Percentiles rank a stretch among this genome's conserved stretches.
phyloP scores from a whole-genome alignment of 495 filamentous ascomycete species.

The Aspergillus mulundensis region DNA sequence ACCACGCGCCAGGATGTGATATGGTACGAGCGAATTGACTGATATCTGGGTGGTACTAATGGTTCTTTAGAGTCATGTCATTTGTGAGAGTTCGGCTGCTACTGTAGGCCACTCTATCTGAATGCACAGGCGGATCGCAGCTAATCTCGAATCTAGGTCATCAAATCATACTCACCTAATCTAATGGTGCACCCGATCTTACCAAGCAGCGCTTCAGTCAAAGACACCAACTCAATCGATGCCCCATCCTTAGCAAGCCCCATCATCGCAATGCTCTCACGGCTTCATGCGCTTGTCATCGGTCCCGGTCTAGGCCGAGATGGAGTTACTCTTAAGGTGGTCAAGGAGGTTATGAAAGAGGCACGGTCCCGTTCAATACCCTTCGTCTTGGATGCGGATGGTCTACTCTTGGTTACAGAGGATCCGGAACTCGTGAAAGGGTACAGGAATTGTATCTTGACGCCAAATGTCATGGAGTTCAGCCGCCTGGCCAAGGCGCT shows the following conservation, averaged over 20 bases:
- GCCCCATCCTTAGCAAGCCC: constrained; percentile 58
- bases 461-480: constrained; percentile 94
- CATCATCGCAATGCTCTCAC: constrained; percentile 75
- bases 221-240: constrained; percentile 39
- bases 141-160: constrained; percentile 48
- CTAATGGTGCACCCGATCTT: constrained; percentile 97
- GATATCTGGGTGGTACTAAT: not conserved
- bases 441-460: constrained; percentile 81
- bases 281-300: constrained; percentile 89
- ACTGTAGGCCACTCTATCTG: constrained; percentile 31
- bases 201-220: constrained; percentile 58
- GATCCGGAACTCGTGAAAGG: constrained; percentile 74
- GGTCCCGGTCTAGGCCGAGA: constrained; percentile 92
- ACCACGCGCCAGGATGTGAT: constrained; percentile 57
- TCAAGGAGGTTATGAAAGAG: constrained; percentile 71
- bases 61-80: constrained; percentile 77
- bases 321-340: constrained; percentile 82
- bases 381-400: constrained; percentile 91
- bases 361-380: constrained; percentile 70
- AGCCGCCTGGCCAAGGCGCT: constrained; percentile 68
- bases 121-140: not conserved
- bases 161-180: constrained; percentile 97
- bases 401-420: constrained; percentile 69
- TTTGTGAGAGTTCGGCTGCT: constrained; percentile 86
- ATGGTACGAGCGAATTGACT: constrained; percentile 52